Percentiles rank a stretch among this genome's conserved stretches.
phyloP scores from a whole-genome alignment of 768 basidiomycete species.

The Kwoniella dejecticola region DNA sequence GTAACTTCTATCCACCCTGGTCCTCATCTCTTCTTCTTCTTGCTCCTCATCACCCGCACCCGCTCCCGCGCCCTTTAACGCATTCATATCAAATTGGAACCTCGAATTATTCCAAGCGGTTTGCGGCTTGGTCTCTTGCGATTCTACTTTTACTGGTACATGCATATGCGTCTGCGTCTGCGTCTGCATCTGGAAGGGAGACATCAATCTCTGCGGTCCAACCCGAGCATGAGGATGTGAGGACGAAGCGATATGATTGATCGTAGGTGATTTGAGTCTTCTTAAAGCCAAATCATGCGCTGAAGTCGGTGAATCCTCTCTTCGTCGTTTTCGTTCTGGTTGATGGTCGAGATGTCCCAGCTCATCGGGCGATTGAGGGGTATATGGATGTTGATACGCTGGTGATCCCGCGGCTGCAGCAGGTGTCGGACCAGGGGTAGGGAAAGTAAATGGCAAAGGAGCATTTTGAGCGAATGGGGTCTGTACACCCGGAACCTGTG shows the following conservation, averaged over 20 bases:
- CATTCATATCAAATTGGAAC: too few relatives aligned
- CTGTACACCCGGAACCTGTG: background rate
- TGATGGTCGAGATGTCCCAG: conserved; percentile 1
- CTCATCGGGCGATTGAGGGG: background rate
- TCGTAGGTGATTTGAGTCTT: background rate
- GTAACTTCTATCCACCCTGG: background rate
- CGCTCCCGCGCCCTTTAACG: too few relatives aligned
- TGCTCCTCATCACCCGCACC: background rate
- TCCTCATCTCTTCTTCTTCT: conserved; percentile 2
- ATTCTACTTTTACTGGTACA: background rate
- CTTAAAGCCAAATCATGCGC: conserved; percentile 4
- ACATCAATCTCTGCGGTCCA: background rate
- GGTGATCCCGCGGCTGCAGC: background rate
- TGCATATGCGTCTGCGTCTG: background rate
- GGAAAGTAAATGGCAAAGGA: background rate
- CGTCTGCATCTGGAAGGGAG: background rate
- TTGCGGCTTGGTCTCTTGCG: background rate
- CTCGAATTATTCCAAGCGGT: background rate
- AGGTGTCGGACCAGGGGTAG: conserved; percentile 8
- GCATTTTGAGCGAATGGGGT: background rate
- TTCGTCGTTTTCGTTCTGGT: conserved; percentile 6
- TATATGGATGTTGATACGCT: background rate
- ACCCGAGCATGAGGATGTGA: background rate
- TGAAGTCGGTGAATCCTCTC: conserved; percentile 9
- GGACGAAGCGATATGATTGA: background rate